Evolutionary conservation across 805 yeast species (phyloP), one percentile per base, ranked within the genome.

Genomic region (Brettanomyces naardenensis): DNA sequence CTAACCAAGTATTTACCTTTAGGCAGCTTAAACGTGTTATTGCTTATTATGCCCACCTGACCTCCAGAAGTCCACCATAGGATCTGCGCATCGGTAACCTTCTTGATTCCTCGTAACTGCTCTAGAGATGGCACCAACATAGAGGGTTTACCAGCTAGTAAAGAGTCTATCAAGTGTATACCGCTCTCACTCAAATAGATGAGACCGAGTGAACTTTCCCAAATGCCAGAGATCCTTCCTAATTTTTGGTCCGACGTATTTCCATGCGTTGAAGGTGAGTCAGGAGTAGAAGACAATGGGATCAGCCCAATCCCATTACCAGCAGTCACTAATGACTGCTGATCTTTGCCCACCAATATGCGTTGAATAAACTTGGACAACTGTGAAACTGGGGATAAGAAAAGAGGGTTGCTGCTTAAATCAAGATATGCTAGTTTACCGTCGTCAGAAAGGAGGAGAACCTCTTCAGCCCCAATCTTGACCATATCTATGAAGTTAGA

Each of bases 381-480:
- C 26, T 23, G 26, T 7, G 26, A 9, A 23, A 23, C 10, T 9
- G 11, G 11, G 26, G 26, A 23, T 9, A 23, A 11, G 11, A 9
- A 23, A 9, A 23, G 26, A 23, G 26, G 26, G 10, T 23, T 7
- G 26, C 26, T 23, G 26, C 11, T 11, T 11, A 23, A 23, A 23
- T 23, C 26, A 9, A 67, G 63, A 0, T 83, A 70, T 1, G 82
- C 73, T 51, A 88, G 81, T 47, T 74, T 67, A 56, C 81, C 81
- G 27, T 76, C 69, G 0, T 78, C 73, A 17, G 57, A 52, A 22
- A 75, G 60, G 4, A 51, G 49, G 5, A 64, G 51, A 21, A 41
- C 40, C 4, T 45, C 26, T 23, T 23, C 26, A 23, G 11, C 11
- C 11, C 26, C 26, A 11, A 23, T 43, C 11, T 9, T 11, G 11